A percentile compares a stretch with the other conserved stretches of the same genome.
Conservation (phyloP, 768 basidiomycete species). For the Termitomyces sp. region DNA sequence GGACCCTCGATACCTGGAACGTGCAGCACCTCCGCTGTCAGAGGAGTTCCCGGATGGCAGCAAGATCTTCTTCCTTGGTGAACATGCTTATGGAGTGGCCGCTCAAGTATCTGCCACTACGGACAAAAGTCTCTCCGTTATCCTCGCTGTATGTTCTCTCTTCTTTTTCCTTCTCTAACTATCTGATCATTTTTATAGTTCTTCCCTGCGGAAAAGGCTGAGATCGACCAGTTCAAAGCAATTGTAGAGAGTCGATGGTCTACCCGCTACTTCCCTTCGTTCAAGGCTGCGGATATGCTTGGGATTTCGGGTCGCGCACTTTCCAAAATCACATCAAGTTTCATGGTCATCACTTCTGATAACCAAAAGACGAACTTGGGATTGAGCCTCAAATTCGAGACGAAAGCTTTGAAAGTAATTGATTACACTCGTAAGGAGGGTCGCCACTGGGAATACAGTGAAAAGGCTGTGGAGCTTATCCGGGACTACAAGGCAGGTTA, state of each 20-base stretch:
- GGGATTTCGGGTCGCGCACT: conserved; percentile 76
- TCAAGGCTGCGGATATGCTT: conserved; percentile 70
- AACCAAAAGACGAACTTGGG: conserved; percentile 86
- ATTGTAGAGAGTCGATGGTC: conserved; percentile 55
- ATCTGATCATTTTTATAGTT: conserved; percentile 46
- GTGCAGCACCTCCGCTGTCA: conserved; percentile 73
- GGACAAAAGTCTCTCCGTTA: conserved; percentile 69
- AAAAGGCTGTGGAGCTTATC: conserved; percentile 79
- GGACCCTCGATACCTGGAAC: conserved; percentile 85
- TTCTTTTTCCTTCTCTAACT: background rate
- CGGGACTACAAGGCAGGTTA: conserved; percentile 68
- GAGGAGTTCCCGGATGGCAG: conserved; percentile 90
- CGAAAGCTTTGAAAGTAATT: conserved; percentile 88
- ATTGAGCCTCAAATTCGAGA: conserved; percentile 94
- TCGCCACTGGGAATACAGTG: conserved; percentile 89
- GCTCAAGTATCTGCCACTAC: conserved; percentile 81
- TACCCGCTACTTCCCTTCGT: conserved; percentile 73
- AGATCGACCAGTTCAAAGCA: conserved; percentile 74
- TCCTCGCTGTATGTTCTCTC: conserved; percentile 67
- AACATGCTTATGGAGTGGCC: conserved; percentile 93
- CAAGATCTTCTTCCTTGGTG: conserved; percentile 94
- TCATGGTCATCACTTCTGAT: conserved; percentile 81
- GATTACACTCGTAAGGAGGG: conserved; percentile 87
- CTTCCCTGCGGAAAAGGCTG: conserved; percentile 79
- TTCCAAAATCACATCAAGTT: conserved; percentile 89